phyloP scores from a whole-genome alignment of 805 yeast genomes.

The Candida silvicultrix region DNA sequence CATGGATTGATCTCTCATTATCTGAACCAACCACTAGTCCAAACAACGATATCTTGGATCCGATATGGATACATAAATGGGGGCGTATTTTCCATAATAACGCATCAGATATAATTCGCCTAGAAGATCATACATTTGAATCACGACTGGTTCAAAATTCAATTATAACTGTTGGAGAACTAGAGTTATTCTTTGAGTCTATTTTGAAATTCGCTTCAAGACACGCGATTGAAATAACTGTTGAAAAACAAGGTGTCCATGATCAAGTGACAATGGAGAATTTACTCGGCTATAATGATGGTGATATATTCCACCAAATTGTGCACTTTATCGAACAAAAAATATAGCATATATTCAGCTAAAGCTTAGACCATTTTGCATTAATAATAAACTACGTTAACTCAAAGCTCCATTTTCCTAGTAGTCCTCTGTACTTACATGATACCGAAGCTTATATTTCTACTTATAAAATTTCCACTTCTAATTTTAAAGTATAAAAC shows the following conservation, averaged over 20 bases:
- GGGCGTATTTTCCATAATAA: background rate
- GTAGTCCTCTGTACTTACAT: too few relatives aligned
- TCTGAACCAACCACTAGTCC: too few relatives aligned
- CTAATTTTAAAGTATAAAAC: too few relatives aligned
- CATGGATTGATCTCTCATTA: constrained; percentile 1
- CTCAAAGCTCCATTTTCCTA: too few relatives aligned
- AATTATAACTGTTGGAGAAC: background rate
- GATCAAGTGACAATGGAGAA: constrained; percentile 3
- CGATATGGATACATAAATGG: background rate
- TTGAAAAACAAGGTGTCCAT: constrained; percentile 3
- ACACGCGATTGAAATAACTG: background rate
- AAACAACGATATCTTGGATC: background rate
- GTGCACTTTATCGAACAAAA: background rate
- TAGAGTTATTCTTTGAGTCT: background rate
- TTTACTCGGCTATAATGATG: background rate
- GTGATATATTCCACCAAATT: background rate
- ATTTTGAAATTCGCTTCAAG: background rate
- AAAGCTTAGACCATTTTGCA: too few relatives aligned
- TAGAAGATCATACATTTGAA: background rate
- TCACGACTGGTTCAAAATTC: background rate
- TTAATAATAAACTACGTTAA: too few relatives aligned
- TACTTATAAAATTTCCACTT: too few relatives aligned
- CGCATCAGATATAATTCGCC: background rate
- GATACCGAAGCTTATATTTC: too few relatives aligned
- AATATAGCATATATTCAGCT: too few relatives aligned